phyloP scores from a whole-genome alignment of 148 eudicot species.

The Camellia japonica region DNA sequence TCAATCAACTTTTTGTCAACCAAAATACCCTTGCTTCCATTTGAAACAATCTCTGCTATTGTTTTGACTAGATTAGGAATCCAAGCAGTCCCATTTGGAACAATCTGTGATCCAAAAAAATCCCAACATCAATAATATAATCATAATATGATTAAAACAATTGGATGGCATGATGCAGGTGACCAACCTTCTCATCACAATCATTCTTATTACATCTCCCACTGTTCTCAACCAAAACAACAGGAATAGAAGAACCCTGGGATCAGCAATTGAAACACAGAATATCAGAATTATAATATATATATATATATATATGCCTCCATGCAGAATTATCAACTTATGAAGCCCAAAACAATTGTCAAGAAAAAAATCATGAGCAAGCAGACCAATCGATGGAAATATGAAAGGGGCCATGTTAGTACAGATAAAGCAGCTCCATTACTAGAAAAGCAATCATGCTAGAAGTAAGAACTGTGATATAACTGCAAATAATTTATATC shows the following conservation, averaged over 20 bases:
- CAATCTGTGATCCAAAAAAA: conserved; percentile 43
- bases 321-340: background rate
- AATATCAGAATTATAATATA: conserved; percentile 6
- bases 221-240: conserved; percentile 95
- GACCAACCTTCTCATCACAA: conserved; percentile 74
- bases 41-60: conserved; percentile 59
- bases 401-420: background rate
- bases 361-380: background rate
- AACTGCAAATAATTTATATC: background rate
- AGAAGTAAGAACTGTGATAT: background rate
- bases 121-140: background rate
- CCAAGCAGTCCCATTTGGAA: conserved; percentile 86
- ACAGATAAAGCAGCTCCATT: background rate
- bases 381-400: background rate
- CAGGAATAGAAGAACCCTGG: conserved; percentile 65
- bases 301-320: background rate
- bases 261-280: conserved; percentile 19
- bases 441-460: background rate
- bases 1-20: conserved; percentile 86
- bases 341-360: background rate
- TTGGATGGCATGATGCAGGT: background rate
- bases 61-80: conserved; percentile 74
- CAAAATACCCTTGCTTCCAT: conserved; percentile 64
- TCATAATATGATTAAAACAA: background rate
- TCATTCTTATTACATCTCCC: conserved; percentile 94